Base-by-base conservation (phyloP, 148 eudicot species). In the Fagopyrum homotropicum region DNA sequence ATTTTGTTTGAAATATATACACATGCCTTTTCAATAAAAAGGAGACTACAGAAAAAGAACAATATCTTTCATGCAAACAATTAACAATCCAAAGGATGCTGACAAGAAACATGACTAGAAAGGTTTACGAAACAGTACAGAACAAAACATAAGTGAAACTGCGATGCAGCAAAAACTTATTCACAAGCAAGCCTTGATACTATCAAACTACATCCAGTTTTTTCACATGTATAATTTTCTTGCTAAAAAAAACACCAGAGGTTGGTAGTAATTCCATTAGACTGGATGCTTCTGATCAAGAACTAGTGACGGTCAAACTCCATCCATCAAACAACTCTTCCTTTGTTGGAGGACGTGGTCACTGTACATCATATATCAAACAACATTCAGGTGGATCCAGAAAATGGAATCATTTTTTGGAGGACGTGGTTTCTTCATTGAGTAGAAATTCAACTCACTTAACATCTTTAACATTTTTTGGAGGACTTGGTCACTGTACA, bases 281-380 rank as follows among this genome's bases (percentile, higher is more conserved):
- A 14, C 61, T 56, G 61, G 26, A 56, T 56, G 26, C n/a, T 56
- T 56, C 61, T 56, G 61, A 56, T 56, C 61, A 56, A 56, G 61
- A 17, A 57, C 63, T 17, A n/a, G 7, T 16, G 7, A 57, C 7
- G 19, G 63, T 17, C 63, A 19, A 57, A 22, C 63, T 57, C 35
- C 63, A 35, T 35, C 40, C 40, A 35, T 35, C 40, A 35, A 35
- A 35, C 40, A 35, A 35, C 2, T 35, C 40, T 35, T 35, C 40
- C 40, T 35, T 35, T 35, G 40, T 35, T 35, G 2, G 40, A 35
- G 40, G 40, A 35, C 3, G 40, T 1, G 40, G 40, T 35, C 40
- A 35, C 40, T 35, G n/a, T 52, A 6, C 57, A 52, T 17, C 8
- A 15, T 6, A 1, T 12, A 14, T 49, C n/a, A 14, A 52, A 14